Percentiles rank a stretch among this genome's conserved stretches.
phyloP scores from a whole-genome alignment of 257 asterid genomes.

The Paraleonurus japonicus region DNA sequence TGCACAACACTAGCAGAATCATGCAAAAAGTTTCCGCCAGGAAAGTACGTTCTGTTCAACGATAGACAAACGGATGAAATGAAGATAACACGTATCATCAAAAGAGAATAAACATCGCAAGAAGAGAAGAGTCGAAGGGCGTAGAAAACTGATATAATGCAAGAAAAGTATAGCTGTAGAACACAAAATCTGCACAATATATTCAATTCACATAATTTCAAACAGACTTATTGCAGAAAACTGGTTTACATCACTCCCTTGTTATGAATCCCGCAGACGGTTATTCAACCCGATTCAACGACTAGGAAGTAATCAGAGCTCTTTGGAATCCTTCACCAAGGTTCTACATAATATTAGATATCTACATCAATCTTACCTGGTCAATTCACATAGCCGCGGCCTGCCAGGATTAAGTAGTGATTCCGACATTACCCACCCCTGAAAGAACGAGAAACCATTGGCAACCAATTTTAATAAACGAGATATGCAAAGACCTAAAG shows the following conservation, averaged over 20 bases:
- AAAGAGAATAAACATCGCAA: background rate
- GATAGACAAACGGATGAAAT: background rate
- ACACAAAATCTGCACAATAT: background rate
- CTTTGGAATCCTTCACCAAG: slow-evolving; percentile 12
- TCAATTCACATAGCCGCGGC: slow-evolving; percentile 71
- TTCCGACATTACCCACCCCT: slow-evolving; percentile 99
- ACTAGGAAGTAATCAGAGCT: slow-evolving; percentile 11
- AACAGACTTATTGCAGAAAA: slow-evolving; percentile 20
- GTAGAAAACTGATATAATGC: background rate
- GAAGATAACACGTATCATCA: background rate
- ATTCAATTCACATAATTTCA: slow-evolving; percentile 14
- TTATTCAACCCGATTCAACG: slow-evolving; percentile 7
- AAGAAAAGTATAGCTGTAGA: background rate
- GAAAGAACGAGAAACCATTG: slow-evolving; percentile 30
- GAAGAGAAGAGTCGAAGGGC: background rate
- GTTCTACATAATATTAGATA: slow-evolving; percentile 1
- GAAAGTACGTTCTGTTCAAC: background rate
- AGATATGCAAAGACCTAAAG: background rate
- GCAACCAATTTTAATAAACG: slow-evolving; percentile 15
- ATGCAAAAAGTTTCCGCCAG: background rate
- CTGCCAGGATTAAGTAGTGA: slow-evolving; percentile 90
- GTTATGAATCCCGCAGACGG: background rate
- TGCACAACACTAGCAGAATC: background rate
- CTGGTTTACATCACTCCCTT: background rate
- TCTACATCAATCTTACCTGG: slow-evolving; percentile 22